Conservation (phyloP, 441 rosid species). For the Kokia cookei region DNA sequence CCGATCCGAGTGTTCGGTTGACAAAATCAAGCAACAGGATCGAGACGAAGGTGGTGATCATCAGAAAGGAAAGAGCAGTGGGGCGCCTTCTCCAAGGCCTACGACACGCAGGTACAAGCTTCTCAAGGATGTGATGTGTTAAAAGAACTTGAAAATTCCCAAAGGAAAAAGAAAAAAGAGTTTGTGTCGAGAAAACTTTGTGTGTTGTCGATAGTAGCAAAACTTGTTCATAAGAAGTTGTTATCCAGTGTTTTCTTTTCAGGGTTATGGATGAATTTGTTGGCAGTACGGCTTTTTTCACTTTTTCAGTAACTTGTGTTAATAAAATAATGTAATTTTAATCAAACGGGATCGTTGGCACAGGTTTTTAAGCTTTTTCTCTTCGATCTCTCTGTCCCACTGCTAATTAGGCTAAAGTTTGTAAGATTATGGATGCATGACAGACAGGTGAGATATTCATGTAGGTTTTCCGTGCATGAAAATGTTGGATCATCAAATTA, state of each 20-base stretch:
- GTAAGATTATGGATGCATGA: background rate
- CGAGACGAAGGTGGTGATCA: conserved; percentile 29
- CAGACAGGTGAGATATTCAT: background rate
- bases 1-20: conserved; percentile 60
- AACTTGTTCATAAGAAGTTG: conserved; percentile 9
- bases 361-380: conserved; percentile 15
- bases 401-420: background rate
- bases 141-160: background rate
- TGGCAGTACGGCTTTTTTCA: background rate
- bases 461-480: conserved; percentile 6
- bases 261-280: background rate
- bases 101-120: conserved; percentile 97
- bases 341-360: conserved; percentile 15
- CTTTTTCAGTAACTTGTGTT: conserved; percentile 2
- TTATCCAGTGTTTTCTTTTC: background rate
- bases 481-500: background rate
- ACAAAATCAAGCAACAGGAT: conserved; percentile 52
- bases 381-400: background rate
- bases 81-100: conserved; percentile 67
- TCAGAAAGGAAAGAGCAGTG: conserved; percentile 41
- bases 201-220: conserved; percentile 14
- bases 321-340: conserved; percentile 29
- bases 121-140: conserved; percentile 98
- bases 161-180: no score
- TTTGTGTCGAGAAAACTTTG: background rate